Evolutionary conservation across 2,329 filamentous ascomycete species (phyloP), one percentile per base, ranked within the genome.

Genomic region (Diaporthe vexans): DNA sequence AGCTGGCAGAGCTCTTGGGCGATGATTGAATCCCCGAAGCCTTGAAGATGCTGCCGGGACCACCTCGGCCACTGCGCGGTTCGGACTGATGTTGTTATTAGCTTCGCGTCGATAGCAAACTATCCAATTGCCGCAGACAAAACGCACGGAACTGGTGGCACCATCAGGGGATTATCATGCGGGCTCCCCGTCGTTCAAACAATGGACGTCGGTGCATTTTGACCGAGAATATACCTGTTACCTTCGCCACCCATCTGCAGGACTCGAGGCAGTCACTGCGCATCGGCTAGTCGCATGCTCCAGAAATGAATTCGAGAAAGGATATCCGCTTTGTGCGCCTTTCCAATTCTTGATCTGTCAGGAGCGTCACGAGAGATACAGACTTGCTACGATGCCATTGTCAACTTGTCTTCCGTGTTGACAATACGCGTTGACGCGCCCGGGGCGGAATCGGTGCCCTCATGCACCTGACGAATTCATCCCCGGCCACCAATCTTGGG

Each of bases 1-100:
- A 98, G 83, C 86, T 99, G 77, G 95, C 95, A 19, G 97, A 95
- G 77, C 84, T 99, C 81, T 94, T 99, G 94, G 94, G 92, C 73
- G 92, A 94, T 76, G 92, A 94, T 76, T 88, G 82, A 77, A 43
- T 19, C 26, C 21, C 29, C 4, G 26, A 21, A 48, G 26, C 37
- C 21, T 24, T 9, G 54, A 15, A 71, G 33, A 24, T 6, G 5
- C 15, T 17, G 13, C n/a, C 51, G 67, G 29, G 21, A 37, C 35
- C 46, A 67, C 43, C 26, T 35, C 46, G 13, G 8, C 43, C 24
- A 24, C 29, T 52, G 21, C 40, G 8, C 46, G 24, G 1, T 9
- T 24, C 26, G 17, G 26, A 17, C 59, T 63, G 4, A 21, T 6
- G 2, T n/a, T 37, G 21, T n/a, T 35, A 26, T 40, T 40, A 19